Evolutionary conservation across 1,139 yeast genomes (phyloP).

Genomic region (Nakaseomyces glabratus): DNA sequence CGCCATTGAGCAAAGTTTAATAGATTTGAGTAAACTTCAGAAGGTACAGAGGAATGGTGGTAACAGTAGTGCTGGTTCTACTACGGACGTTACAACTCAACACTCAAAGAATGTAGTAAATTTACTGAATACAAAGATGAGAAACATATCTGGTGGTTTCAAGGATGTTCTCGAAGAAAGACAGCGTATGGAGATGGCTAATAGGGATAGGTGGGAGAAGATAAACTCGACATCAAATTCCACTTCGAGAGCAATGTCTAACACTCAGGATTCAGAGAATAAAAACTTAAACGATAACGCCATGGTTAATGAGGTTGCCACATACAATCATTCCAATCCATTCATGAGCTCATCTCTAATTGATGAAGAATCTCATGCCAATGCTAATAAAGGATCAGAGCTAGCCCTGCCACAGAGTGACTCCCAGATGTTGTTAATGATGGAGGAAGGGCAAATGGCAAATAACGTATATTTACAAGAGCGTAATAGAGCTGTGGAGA

Average conservation of each 20-base stretch:
- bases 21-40: slow-evolving; percentile 29
- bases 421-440: slow-evolving; percentile 62
- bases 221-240: slow-evolving; percentile 35
- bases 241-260: slow-evolving; percentile 4
- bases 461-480: slow-evolving; percentile 63
- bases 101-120: slow-evolving; percentile 84
- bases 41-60: slow-evolving; percentile 49
- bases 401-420: slow-evolving; percentile 66
- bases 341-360: slow-evolving; percentile 30
- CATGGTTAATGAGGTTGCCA: slow-evolving; percentile 10
- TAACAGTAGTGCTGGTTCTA: slow-evolving; percentile 35
- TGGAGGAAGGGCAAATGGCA: slow-evolving; percentile 48
- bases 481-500: slow-evolving; percentile 84
- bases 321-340: slow-evolving; percentile 31
- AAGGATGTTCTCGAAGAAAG: slow-evolving; percentile 79
- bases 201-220: slow-evolving; percentile 77
- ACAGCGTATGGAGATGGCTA: slow-evolving; percentile 74
- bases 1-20: slow-evolving; percentile 69
- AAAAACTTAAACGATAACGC: slow-evolving; percentile 5
- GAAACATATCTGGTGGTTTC: slow-evolving; percentile 87
- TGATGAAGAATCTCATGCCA: slow-evolving; percentile 31
- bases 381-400: slow-evolving; percentile 25
- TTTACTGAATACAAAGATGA: slow-evolving; percentile 76
- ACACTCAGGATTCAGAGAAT: slow-evolving; percentile 8
- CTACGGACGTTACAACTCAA: slow-evolving; percentile 25